Base-by-base conservation (phyloP, 495 filamentous ascomycete species). In the Trichodelitschia bisporula region DNA sequence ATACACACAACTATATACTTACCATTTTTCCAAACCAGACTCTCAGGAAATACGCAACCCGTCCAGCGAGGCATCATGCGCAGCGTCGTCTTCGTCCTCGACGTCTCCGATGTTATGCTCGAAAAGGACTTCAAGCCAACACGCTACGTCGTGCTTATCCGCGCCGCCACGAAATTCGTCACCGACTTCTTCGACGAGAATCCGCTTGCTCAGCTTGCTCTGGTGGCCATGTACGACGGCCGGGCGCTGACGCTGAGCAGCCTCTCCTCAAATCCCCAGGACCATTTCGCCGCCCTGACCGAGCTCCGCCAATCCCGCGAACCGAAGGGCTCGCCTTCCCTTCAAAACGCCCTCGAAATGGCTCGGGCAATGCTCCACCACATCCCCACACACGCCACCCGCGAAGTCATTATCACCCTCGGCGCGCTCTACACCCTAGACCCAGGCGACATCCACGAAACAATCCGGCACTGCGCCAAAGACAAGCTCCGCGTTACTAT, bases 141-240 rank as follows among this genome's bases (percentile, higher is more conserved):
- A 13, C 66, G 84, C 19, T 80, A 84, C 48, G 62, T 78, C 25
- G 60, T 91, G 21, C 70, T 70, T 5, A 61, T 93, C 36, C 70
- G 70, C 40, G 89, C 83, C 54, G 76, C 82, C 27, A 62, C 72
- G 36, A 73, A 77, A 35, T 95, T 92, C 47, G 73, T 93, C 21
- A 62, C 69, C 27, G 89, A 93, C 40, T 97, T 80, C 52, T 97
- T 95, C 47, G 84, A 93, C 49, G 86, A 97, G 49, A 97, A 97
- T 36, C 86, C 86, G n/a, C 95, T 97, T 48, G 86, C 78, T 18
- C 89, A 97, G 45, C 59, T 97, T 21, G 79, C 74, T 10, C 68
- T 95, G 15, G 55, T 97, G 24, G 84, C 76, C 28, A 83, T 92
- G 67, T 68, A 46, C 26, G 89, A 95, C 50, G 86, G 86, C 10